Evolutionary conservation across 805 yeast genomes (phyloP), one percentile per base, ranked within the genome.

Genomic region (Candida piceae): DNA sequence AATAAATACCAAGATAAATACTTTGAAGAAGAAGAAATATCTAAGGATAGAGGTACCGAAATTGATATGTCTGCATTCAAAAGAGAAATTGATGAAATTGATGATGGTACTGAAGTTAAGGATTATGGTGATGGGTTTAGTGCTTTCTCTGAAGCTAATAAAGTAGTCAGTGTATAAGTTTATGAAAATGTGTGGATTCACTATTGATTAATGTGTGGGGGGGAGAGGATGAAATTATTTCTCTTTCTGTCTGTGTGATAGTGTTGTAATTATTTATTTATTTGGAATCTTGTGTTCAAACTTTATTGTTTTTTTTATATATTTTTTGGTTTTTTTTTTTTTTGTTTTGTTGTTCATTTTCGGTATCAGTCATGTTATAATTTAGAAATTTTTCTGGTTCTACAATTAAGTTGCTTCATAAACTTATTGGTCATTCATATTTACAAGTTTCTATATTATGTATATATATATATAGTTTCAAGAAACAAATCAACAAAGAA

Each of bases 111-210:
- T 28, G 69, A 66, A 35, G 71, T 79, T 46, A 80, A 75, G 56
- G 89, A 81, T 60, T 81, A 81, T 48, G 89, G 89, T 55, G 86
- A 82, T 58, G 89, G 86, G 53, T 38, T 53, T 8, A 48, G 51
- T 34, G 71, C 67, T 5, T 60, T 62, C 44, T 54, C 57, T 11
- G 61, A 53, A 33, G 58, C 63, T 22, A 52, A 56, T 22, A 24
- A 32, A 9, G 29, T 23, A 15, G 17, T n/a, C 4, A 12, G 15
- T 25, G 35, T 20, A 12, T 18, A 15, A 20, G 8, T 16, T 16
- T 20, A 13, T 5, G 12, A 23, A 5, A 17, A 24, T 7, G 15
- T 11, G 28, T n/a, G n/a, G n/a, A n/a, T n/a, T n/a, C n/a, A n/a
- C n/a, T n/a, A n/a, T n/a, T n/a, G n/a, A n/a, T n/a, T n/a, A n/a